Evolutionary conservation across 768 basidiomycete genomes (phyloP).

Genomic region (Tremella fuciformis): DNA sequence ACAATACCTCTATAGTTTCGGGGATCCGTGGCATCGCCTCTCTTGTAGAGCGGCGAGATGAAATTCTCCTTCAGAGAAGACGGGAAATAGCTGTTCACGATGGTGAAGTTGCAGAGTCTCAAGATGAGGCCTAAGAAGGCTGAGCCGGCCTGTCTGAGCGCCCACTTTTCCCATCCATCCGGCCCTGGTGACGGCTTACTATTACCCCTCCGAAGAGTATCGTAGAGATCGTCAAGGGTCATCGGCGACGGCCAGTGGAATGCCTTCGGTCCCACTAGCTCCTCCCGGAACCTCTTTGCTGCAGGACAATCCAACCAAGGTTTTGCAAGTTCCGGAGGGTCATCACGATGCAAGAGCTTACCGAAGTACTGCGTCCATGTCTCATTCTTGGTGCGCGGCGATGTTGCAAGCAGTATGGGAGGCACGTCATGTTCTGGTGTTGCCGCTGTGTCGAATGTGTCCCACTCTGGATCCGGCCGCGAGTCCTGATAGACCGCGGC

Average conservation of each 20-base stretch:
- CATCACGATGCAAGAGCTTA: background rate
- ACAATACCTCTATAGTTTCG: conserved; percentile 20
- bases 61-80: conserved; percentile 14
- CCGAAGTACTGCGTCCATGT: conserved; percentile 9
- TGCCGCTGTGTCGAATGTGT: too few relatives aligned
- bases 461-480: too few relatives aligned
- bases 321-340: background rate
- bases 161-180: conserved; percentile 25
- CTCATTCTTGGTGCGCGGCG: background rate
- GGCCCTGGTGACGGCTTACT: conserved; percentile 20
- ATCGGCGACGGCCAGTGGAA: conserved; percentile 18
- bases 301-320: background rate
- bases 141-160: background rate
- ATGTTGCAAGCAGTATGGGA: too few relatives aligned
- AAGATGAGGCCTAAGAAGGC: conserved; percentile 5
- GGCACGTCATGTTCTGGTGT: too few relatives aligned
- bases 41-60: conserved; percentile 16
- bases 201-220: conserved; percentile 12
- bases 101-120: conserved; percentile 8
- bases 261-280: background rate
- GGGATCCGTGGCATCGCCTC: conserved; percentile 13
- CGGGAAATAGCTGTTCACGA: conserved; percentile 21
- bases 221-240: background rate
- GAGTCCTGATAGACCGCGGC: too few relatives aligned
- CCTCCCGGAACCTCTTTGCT: too few relatives aligned